Evolutionary conservation across 2,329 filamentous ascomycete genomes (phyloP), one percentile per base, ranked within the genome.

Genomic region (Microascus cirrosus): DNA sequence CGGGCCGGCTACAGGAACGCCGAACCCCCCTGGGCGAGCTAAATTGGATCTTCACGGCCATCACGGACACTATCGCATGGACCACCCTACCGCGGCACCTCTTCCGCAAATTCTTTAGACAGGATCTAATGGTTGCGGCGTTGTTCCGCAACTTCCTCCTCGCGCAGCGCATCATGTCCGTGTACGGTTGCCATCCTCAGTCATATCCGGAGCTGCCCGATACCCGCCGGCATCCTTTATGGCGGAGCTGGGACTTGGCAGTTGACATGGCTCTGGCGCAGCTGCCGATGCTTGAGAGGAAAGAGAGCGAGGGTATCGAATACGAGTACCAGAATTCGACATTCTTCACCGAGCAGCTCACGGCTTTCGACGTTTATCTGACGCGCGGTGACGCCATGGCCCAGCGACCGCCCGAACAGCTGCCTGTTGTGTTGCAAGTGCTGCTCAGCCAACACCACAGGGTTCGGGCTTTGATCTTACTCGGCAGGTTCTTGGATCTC

Each of bases 41-140:
- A 15, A 99, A 99, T 67, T 99, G 94, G 94, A 99, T 99, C 39
- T 97, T 99, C 68, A 99, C 94, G 0, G 94, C 94, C 58, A 97
- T 99, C 63, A 99, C 94, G 0, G 94, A 99, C 69, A 97, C 93
- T 1, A 99, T 99, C 65, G 94, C 94, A 0, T 99, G 94, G 94
- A 97, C 95, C 35, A 95, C 90, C 5, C 75, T 99, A 3, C 90
- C 92, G 2, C 87, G 93, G 53, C 84, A 91, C 22, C 76, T 96
- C 12, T 99, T 99, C 73, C 92, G 95, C 71, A 96, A 96, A 71
- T 89, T 97, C 60, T 99, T 99, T 71, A 79, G 94, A 50, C 94
- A 99, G 70, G 94, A 99, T 70, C 79, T 99, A 13, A 97, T 99
- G 92, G 94, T 99, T n/a, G 94, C 94, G 13, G 94, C 94, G 1